Evolutionary conservation across 495 filamentous ascomycete genomes (phyloP), one percentile per base, ranked within the genome.

Genomic region (Tuber indicum): DNA sequence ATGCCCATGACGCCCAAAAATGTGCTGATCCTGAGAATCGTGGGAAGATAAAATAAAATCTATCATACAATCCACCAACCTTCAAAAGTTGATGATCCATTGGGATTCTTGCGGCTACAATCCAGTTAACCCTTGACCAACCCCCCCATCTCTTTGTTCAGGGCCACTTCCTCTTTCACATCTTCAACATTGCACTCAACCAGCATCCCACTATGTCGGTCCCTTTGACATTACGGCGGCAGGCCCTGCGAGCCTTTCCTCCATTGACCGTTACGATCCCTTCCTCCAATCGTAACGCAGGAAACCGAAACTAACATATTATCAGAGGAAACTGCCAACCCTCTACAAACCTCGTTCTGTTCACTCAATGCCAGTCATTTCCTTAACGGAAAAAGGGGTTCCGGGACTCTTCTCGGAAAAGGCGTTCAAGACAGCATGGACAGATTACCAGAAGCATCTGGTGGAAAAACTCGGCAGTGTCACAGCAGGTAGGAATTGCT

Each of bases 391-490:
- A 74, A 78, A 92, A 77, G 93, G 91, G 71, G 86, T 97, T 16
- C 87, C 89, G 23, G 89, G 88, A 12, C 86, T 97, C 70, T 85
- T 96, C 73, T 89, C 90, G 0, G 85, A 88, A 1, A 85, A 86
- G 62, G 92, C 87, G 17, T 94, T 91, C 83, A 86, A 91, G 74
- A 88, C 92, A 21, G 88, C 94, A 46, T 99, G 94, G 93, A 91
- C 87, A 36, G 86, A 94, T 80, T 98, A 98, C 86, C 93, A 96
- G 86, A 81, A 85, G 42, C 84, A 90, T 72, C 84, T 97, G 77
- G 82, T 95, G 58, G 86, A 92, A 71, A 92, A 90, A 83, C 88
- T 99, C 81, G 96, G 96, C 84, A 80, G 84, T 73, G 84, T 92
- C 81, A 91, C 89, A 73, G 89, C 89, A 78, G 93, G 94, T 95